Evolutionary conservation across 768 basidiomycete genomes (phyloP).

Genomic region (Podaxis pistillaris): DNA sequence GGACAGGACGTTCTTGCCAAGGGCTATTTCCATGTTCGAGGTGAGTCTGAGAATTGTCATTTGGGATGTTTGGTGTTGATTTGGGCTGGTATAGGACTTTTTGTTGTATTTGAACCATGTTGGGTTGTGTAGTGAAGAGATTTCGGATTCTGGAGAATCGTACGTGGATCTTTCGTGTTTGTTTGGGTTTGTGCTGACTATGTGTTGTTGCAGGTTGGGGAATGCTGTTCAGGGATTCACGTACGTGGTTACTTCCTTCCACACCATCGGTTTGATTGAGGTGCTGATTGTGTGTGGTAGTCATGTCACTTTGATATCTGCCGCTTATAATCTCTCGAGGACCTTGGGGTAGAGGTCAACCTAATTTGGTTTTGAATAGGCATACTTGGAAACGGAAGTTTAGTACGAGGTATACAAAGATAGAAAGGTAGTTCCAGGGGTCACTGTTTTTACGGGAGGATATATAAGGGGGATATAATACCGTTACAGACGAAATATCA

Average conservation of each 20-base stretch:
- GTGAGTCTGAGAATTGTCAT: constrained; percentile 34
- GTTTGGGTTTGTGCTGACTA: background rate
- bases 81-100: constrained; percentile 51
- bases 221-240: constrained; percentile 92
- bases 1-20: constrained; percentile 61
- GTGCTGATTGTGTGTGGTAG: constrained; percentile 31
- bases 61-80: background rate
- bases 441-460: background rate
- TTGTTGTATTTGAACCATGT: constrained; percentile 84
- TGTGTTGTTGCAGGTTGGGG: constrained; percentile 52
- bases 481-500: no score
- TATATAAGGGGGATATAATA: no score
- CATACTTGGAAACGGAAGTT: no score
- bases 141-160: constrained; percentile 84
- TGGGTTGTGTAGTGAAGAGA: constrained; percentile 83
- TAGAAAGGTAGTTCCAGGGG: background rate
- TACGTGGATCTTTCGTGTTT: constrained; percentile 30
- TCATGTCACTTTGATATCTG: constrained; percentile 82
- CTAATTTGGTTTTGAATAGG: background rate
- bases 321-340: constrained; percentile 79
- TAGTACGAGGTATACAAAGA: no score
- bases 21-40: constrained; percentile 88
- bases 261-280: background rate
- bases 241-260: constrained; percentile 39
- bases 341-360: constrained; percentile 30